Evolutionary conservation across 2,329 filamentous ascomycete species (phyloP).

Genomic region (Sordariomycetes sp.): DNA sequence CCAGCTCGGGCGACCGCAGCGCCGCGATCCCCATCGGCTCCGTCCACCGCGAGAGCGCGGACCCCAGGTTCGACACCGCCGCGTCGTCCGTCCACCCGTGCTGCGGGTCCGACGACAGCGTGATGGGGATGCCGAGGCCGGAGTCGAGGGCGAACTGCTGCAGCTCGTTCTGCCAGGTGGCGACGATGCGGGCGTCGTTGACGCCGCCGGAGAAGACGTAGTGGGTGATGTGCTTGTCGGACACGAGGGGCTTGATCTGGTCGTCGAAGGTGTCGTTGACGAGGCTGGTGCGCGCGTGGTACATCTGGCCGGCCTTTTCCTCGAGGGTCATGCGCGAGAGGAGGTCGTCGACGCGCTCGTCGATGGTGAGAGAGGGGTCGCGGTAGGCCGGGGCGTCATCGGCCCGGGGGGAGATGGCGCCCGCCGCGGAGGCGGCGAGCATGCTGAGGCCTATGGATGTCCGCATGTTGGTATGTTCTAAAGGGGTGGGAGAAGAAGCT

Average conservation of each 20-base stretch:
- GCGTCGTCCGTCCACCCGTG: constrained; percentile 31
- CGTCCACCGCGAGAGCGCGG: constrained; percentile 38
- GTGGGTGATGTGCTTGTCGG: constrained; percentile 20
- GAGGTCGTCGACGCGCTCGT: constrained; percentile 35
- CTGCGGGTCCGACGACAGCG: constrained; percentile 34
- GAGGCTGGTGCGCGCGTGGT: constrained; percentile 24
- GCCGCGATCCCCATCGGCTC: constrained; percentile 39
- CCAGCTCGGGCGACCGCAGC: constrained; percentile 28
- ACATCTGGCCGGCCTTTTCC: constrained; percentile 37
- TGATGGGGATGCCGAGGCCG: constrained; percentile 35
- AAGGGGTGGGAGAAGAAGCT: neutral
- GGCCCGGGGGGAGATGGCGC: neutral
- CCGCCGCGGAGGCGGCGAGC: neutral
- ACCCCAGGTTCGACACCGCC: constrained; percentile 29
- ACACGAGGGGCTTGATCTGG: constrained; percentile 9
- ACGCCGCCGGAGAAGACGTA: constrained; percentile 35
- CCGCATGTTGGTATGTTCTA: neutral
- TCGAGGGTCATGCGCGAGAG: constrained; percentile 32
- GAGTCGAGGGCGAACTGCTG: constrained; percentile 31
- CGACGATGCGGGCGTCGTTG: constrained; percentile 19
- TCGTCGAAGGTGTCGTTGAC: constrained; percentile 14
- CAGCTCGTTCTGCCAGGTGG: constrained; percentile 28
- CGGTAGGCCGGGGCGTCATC: constrained; percentile 7
- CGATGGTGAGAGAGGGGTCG: constrained; percentile 26
- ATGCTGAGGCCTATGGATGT: neutral